Evolutionary conservation across 2,329 filamentous ascomycete genomes (phyloP).

Genomic region (Fusarium newnesense): DNA sequence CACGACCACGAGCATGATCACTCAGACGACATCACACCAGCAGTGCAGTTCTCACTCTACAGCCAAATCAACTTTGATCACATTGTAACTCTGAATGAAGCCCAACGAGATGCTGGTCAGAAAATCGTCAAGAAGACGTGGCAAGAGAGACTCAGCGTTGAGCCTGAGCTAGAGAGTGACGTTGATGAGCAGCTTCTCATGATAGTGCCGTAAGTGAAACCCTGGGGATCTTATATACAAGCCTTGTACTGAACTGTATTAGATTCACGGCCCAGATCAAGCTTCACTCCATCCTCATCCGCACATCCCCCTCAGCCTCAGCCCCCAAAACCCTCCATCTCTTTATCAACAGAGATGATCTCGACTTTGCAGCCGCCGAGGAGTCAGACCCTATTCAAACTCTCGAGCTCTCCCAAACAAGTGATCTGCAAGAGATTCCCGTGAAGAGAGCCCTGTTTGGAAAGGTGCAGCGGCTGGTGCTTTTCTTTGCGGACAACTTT

Average conservation of each 20-base stretch:
- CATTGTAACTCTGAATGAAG: slow-evolving; percentile 87
- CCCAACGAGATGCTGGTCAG: slow-evolving; percentile 72
- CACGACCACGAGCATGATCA: slow-evolving; percentile 80
- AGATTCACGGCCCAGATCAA: slow-evolving; percentile 96
- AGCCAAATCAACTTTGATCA: slow-evolving; percentile 90
- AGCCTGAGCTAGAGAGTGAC: slow-evolving; percentile 85
- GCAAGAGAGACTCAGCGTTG: slow-evolving; percentile 76
- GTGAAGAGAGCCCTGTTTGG: slow-evolving; percentile 91
- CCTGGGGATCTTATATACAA: neutral
- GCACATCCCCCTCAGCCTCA: slow-evolving; percentile 75
- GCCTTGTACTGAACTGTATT: neutral
- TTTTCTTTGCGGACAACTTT: slow-evolving; percentile 96
- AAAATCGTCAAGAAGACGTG: slow-evolving; percentile 90
- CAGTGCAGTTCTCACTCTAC: slow-evolving; percentile 90
- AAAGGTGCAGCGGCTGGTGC: slow-evolving; percentile 79
- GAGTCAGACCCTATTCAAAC: slow-evolving; percentile 78
- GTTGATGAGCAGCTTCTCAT: slow-evolving; percentile 95
- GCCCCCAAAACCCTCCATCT: slow-evolving; percentile 88
- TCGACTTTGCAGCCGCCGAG: slow-evolving; percentile 84
- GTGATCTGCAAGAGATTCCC: slow-evolving; percentile 86
- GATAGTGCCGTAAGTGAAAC: slow-evolving; percentile 78
- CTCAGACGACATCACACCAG: slow-evolving; percentile 90
- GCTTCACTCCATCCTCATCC: slow-evolving; percentile 87
- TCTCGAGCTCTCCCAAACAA: slow-evolving; percentile 80
- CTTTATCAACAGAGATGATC: slow-evolving; percentile 85